These are phyloP conservation scores for Corynespora cassiicola DNA, from an alignment of 2,329 filamentous ascomycete genomes.

Conservation along the genomic window DNA sequence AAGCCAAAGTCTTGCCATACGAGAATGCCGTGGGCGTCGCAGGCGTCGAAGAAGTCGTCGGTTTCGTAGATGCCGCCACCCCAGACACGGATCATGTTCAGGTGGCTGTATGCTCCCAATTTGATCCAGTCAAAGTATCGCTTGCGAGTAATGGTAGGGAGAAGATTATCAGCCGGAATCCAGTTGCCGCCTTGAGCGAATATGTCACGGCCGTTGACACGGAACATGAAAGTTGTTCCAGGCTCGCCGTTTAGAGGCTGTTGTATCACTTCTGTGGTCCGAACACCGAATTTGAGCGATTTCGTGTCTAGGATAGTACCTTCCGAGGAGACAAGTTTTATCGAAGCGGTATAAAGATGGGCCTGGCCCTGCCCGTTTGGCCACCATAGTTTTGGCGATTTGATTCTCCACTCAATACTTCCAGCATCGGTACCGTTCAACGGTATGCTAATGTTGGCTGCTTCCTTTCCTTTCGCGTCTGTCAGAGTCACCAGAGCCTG, in stretches of 20 bases:
- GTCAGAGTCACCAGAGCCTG: conserved; percentile 9
- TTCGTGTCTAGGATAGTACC: conserved; percentile 16
- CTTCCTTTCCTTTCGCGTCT: conserved; percentile 7
- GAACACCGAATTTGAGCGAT: conserved; percentile 67
- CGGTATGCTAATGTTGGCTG: conserved; percentile 26
- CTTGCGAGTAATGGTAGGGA: conserved; percentile 65
- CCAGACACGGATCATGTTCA: conserved; percentile 76
- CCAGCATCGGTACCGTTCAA: conserved; percentile 1
- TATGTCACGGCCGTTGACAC: conserved; percentile 70
- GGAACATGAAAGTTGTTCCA: conserved; percentile 73
- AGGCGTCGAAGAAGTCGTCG: conserved; percentile 68
- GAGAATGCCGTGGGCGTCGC: conserved; percentile 71
- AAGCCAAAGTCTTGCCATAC: conserved; percentile 82
- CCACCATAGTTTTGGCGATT: conserved; percentile 63
- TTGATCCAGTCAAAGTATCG: conserved; percentile 71
- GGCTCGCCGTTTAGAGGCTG: conserved; percentile 46
- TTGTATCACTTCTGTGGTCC: conserved; percentile 64
- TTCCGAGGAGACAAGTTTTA: conserved; percentile 54
- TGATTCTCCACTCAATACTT: conserved; percentile 36
- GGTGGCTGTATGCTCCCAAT: conserved; percentile 70
- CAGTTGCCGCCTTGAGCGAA: conserved; percentile 69
- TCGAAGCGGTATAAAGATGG: conserved; percentile 67
- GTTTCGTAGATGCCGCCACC: conserved; percentile 74
- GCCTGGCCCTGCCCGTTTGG: conserved; percentile 70
- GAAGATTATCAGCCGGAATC: conserved; percentile 76